Percentiles rank a stretch among this genome's conserved stretches.
phyloP scores from a whole-genome alignment of 805 yeast species.

The Tetrapisispora namnaoensis region DNA sequence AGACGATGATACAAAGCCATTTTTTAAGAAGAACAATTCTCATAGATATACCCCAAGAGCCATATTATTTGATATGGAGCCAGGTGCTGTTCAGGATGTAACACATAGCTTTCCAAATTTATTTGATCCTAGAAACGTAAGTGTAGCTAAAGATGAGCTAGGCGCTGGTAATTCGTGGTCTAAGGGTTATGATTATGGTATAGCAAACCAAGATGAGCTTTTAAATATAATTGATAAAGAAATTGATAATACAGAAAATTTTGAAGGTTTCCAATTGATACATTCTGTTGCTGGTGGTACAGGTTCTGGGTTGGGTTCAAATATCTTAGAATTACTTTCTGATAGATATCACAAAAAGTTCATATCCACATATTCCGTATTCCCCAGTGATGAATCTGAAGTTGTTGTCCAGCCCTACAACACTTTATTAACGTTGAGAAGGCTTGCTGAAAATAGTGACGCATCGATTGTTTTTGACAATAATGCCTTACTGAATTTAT shows the following conservation, averaged over 20 bases:
- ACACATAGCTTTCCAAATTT: constrained; percentile 44
- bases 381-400: constrained; percentile 74
- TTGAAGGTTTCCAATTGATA: constrained; percentile 81
- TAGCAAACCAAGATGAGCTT: constrained; percentile 57
- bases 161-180: constrained; percentile 98
- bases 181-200: constrained; percentile 74
- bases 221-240: constrained; percentile 81
- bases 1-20: constrained; percentile 72
- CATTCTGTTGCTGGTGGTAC: constrained; percentile 99
- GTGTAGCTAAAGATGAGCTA: constrained; percentile 67
- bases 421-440: constrained; percentile 67
- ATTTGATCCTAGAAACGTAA: constrained; percentile 76
- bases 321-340: constrained; percentile 61
- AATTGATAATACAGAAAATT: constrained; percentile 77
- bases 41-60: constrained; percentile 84
- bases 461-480: constrained; percentile 86
- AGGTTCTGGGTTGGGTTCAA: constrained; percentile 91
- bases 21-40: constrained; percentile 67
- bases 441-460: constrained; percentile 79
- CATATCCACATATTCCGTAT: constrained; percentile 75
- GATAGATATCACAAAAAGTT: constrained; percentile 80
- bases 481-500: constrained; percentile 66
- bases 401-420: constrained; percentile 99
- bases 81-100: constrained; percentile 69
- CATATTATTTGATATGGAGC: constrained; percentile 77